phyloP scores from a whole-genome alignment of 1,284 basidiomycete species.

The Lignosus rhinocerotis region DNA sequence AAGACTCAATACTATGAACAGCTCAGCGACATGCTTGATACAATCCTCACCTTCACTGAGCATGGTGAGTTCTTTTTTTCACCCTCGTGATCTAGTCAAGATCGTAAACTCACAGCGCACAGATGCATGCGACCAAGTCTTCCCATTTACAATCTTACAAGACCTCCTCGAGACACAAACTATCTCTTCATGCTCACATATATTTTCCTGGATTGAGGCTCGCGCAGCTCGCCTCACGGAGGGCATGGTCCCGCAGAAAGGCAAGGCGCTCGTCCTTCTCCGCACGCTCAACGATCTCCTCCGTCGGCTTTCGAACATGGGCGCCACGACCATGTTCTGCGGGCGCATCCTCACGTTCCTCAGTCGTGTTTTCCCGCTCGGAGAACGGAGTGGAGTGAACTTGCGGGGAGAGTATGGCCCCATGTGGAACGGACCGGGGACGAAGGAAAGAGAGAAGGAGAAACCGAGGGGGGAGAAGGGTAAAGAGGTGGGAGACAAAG shows the following conservation, averaged over 20 bases:
- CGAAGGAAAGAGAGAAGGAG: conserved; percentile 32
- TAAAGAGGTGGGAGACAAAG: conserved; percentile 27
- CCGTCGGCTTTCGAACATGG: conserved; percentile 81
- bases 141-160: conserved; percentile 67
- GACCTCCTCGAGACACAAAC: conserved; percentile 83
- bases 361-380: conserved; percentile 82
- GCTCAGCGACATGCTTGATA: conserved; percentile 65
- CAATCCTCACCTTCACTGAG: conserved; percentile 73
- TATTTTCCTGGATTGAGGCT: conserved; percentile 83
- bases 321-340: conserved; percentile 80
- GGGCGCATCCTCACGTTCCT: conserved; percentile 87
- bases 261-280: conserved; percentile 83
- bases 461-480: conserved; percentile 23
- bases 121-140: conserved; percentile 55
- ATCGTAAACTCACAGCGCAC: conserved; percentile 16
- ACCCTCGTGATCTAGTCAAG: not conserved
- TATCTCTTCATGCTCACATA: conserved; percentile 75
- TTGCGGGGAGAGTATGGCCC: conserved; percentile 83
- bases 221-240: conserved; percentile 66
- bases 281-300: conserved; percentile 87
- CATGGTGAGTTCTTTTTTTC: conserved; percentile 49
- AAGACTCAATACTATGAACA: conserved; percentile 57
- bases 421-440: conserved; percentile 69
- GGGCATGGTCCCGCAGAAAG: conserved; percentile 80
- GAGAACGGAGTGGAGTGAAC: conserved; percentile 90